Conservation (phyloP, 768 basidiomycete genomes). For the Symmetrospora coprosmae region DNA sequence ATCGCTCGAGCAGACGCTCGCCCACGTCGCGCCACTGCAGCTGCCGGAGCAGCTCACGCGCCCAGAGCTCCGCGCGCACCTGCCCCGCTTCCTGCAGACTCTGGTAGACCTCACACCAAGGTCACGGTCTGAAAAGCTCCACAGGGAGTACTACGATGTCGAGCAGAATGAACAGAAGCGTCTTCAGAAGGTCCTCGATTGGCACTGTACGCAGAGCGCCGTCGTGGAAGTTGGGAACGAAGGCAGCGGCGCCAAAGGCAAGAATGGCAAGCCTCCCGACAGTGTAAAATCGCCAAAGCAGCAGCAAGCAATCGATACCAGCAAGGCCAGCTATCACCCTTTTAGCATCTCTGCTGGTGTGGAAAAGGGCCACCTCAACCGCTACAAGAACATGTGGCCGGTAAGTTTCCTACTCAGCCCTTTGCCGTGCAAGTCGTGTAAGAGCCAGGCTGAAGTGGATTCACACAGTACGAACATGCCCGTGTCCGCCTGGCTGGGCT, state of each 20-base stretch:
- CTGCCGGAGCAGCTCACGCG: constrained; percentile 20
- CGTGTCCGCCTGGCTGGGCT: constrained; percentile 47
- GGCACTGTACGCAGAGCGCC: constrained; percentile 54
- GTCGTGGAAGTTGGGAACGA: background rate
- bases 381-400: constrained; percentile 97
- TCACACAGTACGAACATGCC: constrained; percentile 52
- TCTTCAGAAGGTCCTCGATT: constrained; percentile 78
- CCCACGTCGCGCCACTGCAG: constrained; percentile 27
- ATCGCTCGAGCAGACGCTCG: constrained; percentile 28
- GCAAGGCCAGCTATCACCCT: constrained; percentile 42
- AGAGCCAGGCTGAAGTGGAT: background rate
- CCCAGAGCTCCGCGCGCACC: constrained; percentile 1
- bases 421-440: background rate
- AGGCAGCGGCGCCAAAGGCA: background rate
- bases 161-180: constrained; percentile 81
- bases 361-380: constrained; percentile 85
- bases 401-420: constrained; percentile 39
- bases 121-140: constrained; percentile 53
- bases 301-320: constrained; percentile 5
- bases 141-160: constrained; percentile 83
- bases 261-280: constrained; percentile 25
- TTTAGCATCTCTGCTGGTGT: constrained; percentile 91
- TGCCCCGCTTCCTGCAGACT: constrained; percentile 26
- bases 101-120: constrained; percentile 24
- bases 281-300: constrained; percentile 24